phyloP scores from a whole-genome alignment of 768 basidiomycete genomes.

The Cubamyces lactineus region DNA sequence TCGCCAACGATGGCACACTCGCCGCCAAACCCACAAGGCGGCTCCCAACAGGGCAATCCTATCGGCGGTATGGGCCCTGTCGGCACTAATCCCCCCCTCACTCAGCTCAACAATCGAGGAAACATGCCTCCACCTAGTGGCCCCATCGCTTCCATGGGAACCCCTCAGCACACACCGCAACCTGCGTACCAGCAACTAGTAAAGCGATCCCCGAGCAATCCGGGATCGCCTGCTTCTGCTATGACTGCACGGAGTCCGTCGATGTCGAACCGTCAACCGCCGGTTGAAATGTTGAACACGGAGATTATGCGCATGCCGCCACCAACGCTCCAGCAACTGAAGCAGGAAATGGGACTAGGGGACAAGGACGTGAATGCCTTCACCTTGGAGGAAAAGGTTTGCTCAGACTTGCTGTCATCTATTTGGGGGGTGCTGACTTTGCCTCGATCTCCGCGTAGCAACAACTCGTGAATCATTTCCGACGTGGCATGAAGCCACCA shows the following conservation, averaged over 20 bases:
- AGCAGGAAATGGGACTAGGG: conserved; percentile 45
- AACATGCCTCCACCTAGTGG: conserved; percentile 55
- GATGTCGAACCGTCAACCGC: conserved; percentile 50
- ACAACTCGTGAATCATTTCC: conserved; percentile 20
- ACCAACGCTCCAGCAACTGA: conserved; percentile 38
- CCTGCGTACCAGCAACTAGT: conserved; percentile 44
- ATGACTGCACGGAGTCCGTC: conserved; percentile 62
- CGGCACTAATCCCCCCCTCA: conserved; percentile 56
- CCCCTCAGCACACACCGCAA: conserved; percentile 45
- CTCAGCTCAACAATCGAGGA: conserved; percentile 39
- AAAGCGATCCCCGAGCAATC: conserved; percentile 63
- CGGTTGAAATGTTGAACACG: conserved; percentile 35
- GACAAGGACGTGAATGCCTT: conserved; percentile 52
- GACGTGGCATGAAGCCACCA: conserved; percentile 13
- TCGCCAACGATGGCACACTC: conserved; percentile 70
- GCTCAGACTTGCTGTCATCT: conserved; percentile 8
- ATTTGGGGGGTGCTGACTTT: conserved; percentile 2
- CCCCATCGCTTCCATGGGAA: conserved; percentile 40
- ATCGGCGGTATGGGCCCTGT: conserved; percentile 51
- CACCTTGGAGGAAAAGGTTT: conserved; percentile 64
- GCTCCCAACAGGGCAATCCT: conserved; percentile 37
- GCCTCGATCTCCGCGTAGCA: conserved; percentile 16
- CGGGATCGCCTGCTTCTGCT: conserved; percentile 54
- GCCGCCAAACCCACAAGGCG: conserved; percentile 49
- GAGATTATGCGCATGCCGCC: conserved; percentile 50